These are phyloP conservation scores for Scopulariopsis brevicaulis DNA, from an alignment of 2,329 filamentous ascomycete species.

Conservation along the genomic window DNA sequence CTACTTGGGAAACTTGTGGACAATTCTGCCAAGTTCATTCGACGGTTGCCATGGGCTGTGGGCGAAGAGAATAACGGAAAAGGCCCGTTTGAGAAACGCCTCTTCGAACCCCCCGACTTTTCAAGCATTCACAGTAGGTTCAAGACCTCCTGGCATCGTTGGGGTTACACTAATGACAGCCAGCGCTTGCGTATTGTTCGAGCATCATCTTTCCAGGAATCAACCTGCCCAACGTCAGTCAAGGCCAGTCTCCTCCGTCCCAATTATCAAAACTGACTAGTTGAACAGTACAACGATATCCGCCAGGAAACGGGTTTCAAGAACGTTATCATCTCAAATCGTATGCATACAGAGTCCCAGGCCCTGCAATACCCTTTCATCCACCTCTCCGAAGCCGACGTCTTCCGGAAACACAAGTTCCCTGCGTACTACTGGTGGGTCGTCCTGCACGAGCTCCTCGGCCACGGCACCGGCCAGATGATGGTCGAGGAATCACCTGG, in stretches of 20 bases:
- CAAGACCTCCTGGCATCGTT: constrained; percentile 5
- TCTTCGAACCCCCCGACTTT: constrained; percentile 63
- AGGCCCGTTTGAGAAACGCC: constrained; percentile 58
- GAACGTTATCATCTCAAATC: constrained; percentile 50
- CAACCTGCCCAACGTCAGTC: constrained; percentile 29
- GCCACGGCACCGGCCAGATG: constrained; percentile 53
- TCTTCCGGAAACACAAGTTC: constrained; percentile 53
- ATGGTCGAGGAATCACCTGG: constrained; percentile 40
- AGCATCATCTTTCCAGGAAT: constrained; percentile 29
- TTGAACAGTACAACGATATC: constrained; percentile 39
- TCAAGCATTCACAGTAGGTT: constrained; percentile 51
- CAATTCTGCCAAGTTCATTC: constrained; percentile 53
- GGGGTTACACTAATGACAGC: background rate
- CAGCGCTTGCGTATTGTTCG: constrained; percentile 29
- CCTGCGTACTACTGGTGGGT: constrained; percentile 61
- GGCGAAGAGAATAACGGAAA: constrained; percentile 20
- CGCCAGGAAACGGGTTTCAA: constrained; percentile 52
- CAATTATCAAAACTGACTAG: background rate
- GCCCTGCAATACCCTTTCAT: constrained; percentile 41
- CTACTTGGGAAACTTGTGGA: constrained; percentile 51
- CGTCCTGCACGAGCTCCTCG: constrained; percentile 56
- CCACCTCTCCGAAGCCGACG: constrained; percentile 42
- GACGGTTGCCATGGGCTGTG: constrained; percentile 53
- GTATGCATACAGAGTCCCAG: constrained; percentile 39
- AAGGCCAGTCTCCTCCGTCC: background rate